Evolutionary conservation across 768 basidiomycete genomes (phyloP), one percentile per base, ranked within the genome.

Genomic region (Hericium coralloides): DNA sequence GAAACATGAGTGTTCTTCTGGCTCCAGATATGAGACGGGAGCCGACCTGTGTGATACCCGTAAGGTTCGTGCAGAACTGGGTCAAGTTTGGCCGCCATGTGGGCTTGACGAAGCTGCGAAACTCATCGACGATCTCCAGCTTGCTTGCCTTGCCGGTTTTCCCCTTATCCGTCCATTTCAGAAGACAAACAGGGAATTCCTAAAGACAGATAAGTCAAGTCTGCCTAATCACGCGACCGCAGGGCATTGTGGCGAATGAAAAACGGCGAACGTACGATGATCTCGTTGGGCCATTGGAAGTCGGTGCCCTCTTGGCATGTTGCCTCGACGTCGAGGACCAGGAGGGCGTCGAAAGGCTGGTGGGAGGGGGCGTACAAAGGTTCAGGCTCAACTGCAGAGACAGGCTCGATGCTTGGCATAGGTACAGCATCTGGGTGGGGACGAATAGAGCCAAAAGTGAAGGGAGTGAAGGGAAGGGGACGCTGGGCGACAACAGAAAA

Each of bases 121-220:
- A 98, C 67, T 92, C 89, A 61, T 83, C 87, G 18, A 87, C 77
- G 39, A 87, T 73, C 66, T 85, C 81, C 22, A 98, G 74, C 45
- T 75, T 73, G 57, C 75, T 78, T 10, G 83, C 81, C 43, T 60
- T 72, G 51, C 79, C 79, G 52, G 79, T 76, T 17, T 68, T 57
- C 37, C 76, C 73, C 62, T 74, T 81, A 65, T 89, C 82, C 64
- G 73, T 78, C 95, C 95, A 98, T 59, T 79, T 80, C 58, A 98
- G 76, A 3, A 99, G 76, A 63, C 89, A 87, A 12, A 98, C 90
- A 6, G 95, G 95, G 73, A 92, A 93, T 72, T 99, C 94, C 94
- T 95, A 49, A 45, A 58, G 49, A 62, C 49, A 64, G 22, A 20
- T 41, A 43, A 52, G 53, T 25, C 9, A 49, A 54, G 41, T 38